Conservation (phyloP, 257 asterid species). For the Echium plantagineum region DNA sequence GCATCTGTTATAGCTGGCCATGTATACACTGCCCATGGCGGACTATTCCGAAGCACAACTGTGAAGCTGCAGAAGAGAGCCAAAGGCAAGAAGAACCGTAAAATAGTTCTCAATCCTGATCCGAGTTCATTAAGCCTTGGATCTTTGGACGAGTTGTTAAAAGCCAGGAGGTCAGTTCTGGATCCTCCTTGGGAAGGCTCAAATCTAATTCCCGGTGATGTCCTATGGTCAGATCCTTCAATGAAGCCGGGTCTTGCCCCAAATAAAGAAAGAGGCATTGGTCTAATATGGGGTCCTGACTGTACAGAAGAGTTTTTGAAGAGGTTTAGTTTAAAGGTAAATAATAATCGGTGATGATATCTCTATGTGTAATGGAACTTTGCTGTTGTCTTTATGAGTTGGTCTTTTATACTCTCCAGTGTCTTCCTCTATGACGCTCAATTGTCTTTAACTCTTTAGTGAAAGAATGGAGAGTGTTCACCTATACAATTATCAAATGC, state of each 20-base stretch:
- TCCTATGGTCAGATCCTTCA: constrained; percentile 96
- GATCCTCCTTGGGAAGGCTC: constrained; percentile 99
- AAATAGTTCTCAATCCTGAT: constrained; percentile 44
- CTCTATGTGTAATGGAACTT: not conserved
- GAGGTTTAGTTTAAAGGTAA: constrained; percentile 60
- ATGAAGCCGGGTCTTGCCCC: constrained; percentile 83
- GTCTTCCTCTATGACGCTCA: not conserved
- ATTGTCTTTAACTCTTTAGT: not conserved
- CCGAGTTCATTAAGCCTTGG: constrained; percentile 49
- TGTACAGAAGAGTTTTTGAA: constrained; percentile 85
- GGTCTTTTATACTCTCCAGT: not conserved
- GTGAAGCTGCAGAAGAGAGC: constrained; percentile 64
- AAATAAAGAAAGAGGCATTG: constrained; percentile 84
- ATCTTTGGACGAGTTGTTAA: constrained; percentile 77
- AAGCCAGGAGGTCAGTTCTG: constrained; percentile 91
- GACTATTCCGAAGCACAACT: constrained; percentile 71
- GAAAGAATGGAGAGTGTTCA: not conserved
- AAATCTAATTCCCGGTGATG: constrained; percentile 94
- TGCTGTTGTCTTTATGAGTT: not conserved
- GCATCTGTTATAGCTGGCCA: constrained; percentile 74
- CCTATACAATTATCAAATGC: not conserved
- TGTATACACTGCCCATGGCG: constrained; percentile 96
- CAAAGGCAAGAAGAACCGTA: constrained; percentile 71
- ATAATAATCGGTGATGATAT: not conserved
- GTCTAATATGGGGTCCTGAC: constrained; percentile 96